Evolutionary conservation across 148 eudicot species (phyloP).

Genomic region (Heliamphora exappendiculata): DNA sequence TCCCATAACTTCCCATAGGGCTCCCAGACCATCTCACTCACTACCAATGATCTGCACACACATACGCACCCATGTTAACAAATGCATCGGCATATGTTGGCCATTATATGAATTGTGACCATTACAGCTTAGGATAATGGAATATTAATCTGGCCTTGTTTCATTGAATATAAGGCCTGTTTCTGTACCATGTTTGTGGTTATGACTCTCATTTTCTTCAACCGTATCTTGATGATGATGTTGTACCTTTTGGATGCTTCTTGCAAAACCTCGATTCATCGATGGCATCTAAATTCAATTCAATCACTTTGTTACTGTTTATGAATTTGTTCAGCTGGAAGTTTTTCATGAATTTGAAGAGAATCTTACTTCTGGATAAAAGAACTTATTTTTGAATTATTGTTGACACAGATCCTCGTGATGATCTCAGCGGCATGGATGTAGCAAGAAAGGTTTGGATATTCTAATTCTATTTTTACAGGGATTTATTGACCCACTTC

Average conservation of each 20-base stretch:
- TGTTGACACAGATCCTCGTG: constrained; percentile 81
- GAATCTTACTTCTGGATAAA: neutral
- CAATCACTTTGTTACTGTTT: neutral
- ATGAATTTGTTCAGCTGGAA: neutral
- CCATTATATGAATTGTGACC: neutral
- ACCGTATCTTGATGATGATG: neutral
- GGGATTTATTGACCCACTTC: neutral
- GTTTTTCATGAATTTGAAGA: constrained; percentile 4
- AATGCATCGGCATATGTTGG: neutral
- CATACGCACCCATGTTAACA: too few species aligned
- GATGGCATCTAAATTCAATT: neutral
- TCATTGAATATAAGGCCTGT: neutral
- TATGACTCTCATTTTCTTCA: neutral
- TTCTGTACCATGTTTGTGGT: neutral
- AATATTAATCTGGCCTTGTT: neutral
- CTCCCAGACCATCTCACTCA: too few species aligned
- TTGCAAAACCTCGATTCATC: neutral
- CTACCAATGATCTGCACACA: too few species aligned
- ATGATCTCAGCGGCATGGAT: constrained; percentile 96
- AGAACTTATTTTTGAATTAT: constrained; percentile 6
- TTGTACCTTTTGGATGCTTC: neutral
- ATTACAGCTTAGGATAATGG: neutral
- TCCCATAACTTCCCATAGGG: too few species aligned
- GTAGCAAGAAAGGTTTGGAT: constrained; percentile 90
- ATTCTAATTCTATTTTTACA: neutral